Conservation (phyloP, 768 basidiomycete genomes). For the Dacryopinax spathularia region DNA sequence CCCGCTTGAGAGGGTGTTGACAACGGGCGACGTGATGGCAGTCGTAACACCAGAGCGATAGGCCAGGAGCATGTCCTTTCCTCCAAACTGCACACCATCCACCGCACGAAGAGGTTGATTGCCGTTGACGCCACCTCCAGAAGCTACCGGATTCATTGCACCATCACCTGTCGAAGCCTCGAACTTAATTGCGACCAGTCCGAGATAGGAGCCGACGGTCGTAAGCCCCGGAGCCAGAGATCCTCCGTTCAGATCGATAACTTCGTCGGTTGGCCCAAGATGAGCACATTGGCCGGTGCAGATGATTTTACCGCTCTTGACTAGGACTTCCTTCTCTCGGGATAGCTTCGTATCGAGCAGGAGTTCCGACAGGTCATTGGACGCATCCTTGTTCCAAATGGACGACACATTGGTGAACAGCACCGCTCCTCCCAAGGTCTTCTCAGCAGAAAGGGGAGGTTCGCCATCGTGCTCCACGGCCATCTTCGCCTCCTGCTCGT, state of each 20-base stretch:
- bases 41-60: constrained; percentile 65
- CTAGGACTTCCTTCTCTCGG: constrained; percentile 2
- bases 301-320: constrained; percentile 2
- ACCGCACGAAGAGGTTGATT: constrained; percentile 34
- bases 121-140: constrained; percentile 23
- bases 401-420: constrained; percentile 10
- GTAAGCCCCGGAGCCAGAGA: not conserved
- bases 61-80: constrained; percentile 60
- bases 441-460: not conserved
- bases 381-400: not conserved
- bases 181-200: constrained; percentile 49
- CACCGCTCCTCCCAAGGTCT: constrained; percentile 3
- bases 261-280: not conserved
- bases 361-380: not conserved
- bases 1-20: constrained; percentile 46
- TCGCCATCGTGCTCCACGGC: constrained; percentile 3
- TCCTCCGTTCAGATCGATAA: not conserved
- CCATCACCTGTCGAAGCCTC: constrained; percentile 57
- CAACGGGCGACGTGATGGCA: constrained; percentile 47
- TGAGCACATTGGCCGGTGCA: constrained; percentile 5
- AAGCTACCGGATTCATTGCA: constrained; percentile 35
- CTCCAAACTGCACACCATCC: constrained; percentile 58
- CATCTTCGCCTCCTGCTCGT: not conserved
- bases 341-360: not conserved
- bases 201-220: constrained; percentile 26